Base-by-base conservation (phyloP, 2,329 filamentous ascomycete genomes). In the Xylaria sp. region DNA sequence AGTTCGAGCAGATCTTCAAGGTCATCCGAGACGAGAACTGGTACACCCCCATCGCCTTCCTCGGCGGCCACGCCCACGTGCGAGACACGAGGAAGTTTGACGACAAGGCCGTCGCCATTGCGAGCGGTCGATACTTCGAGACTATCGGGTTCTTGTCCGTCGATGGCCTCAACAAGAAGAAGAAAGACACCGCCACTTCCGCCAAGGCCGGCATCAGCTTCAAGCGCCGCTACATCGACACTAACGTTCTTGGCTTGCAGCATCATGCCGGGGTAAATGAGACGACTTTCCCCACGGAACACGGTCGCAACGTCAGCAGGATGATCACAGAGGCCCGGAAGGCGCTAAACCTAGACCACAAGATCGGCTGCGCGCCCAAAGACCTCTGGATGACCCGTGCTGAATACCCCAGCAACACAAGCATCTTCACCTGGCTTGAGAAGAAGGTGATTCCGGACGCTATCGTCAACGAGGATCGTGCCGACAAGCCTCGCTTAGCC, bases 81-180 rank as follows among this genome's bases (percentile, higher is more conserved):
- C 90, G 95, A 9, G 94, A 97, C 77, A 93, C 93, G 73, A 88
- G 88, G 46, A 88, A 86, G 67, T 97, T 93, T 74, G 95, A 97
- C 78, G 86, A 87, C 45, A 90, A 89, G 62, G 89, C 94, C 0
- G 90, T 92, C 70, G 94, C 91, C 0, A 83, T 98, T 5, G 94
- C 94, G 46, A 96, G 93, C 73, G 95, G 95, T 4, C 88, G 95
- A 0, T 98, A 97, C 79, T 91, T 97, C 84, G 95, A 98, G 82
- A 97, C 95, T 0, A 90, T 98, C 58, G 95, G 95, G 1, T 98
- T 96, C 86, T 89, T 96, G 87, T 97, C 94, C 0, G 89, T 97
- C 53, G 86, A 91, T 65, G 93, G 93, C 36, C 73, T 87, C 63
- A 73, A 78, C 48, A 82, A 81, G 71, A 79, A 78, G 68, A 76